Conservation (phyloP, 2,329 filamentous ascomycete species). For the Mariannaea elegans region DNA sequence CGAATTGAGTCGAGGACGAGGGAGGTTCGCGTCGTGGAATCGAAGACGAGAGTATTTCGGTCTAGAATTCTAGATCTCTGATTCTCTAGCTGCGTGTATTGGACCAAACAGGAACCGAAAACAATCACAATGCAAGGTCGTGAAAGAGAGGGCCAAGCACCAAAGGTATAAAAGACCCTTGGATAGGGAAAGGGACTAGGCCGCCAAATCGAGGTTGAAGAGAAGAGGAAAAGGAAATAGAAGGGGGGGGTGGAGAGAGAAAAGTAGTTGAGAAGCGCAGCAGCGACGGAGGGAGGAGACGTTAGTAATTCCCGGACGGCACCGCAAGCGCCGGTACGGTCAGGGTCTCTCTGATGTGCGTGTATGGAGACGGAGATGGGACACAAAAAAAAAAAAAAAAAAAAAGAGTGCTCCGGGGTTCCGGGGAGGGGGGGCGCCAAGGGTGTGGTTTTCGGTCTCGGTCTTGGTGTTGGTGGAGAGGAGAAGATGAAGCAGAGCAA, state of each 20-base stretch:
- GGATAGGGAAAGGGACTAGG: not conserved
- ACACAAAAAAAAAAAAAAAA: too few relatives aligned
- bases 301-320: slow-evolving; percentile 23
- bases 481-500: not conserved
- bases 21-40: slow-evolving; percentile 1
- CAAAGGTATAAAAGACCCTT: slow-evolving; percentile 13
- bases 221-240: slow-evolving; percentile 7
- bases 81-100: not conserved
- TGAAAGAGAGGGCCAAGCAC: not conserved
- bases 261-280: slow-evolving; percentile 1
- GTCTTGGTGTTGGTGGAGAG: slow-evolving; percentile 4
- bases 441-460: slow-evolving; percentile 17
- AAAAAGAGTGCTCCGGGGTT: slow-evolving; percentile 1
- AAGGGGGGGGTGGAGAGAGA: slow-evolving; percentile 11
- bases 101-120: not conserved
- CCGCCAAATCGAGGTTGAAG: slow-evolving; percentile 10
- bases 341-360: slow-evolving; percentile 5
- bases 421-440: slow-evolving; percentile 9
- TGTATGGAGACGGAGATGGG: slow-evolving; percentile 6
- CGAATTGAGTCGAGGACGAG: not conserved
- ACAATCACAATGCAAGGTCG: not conserved
- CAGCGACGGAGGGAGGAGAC: slow-evolving; percentile 19
- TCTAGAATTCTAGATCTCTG: not conserved
- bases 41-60: not conserved
- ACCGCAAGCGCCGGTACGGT: slow-evolving; percentile 21